Evolutionary conservation across 257 asterid species (phyloP).

Genomic region (Solanum habrochaites): DNA sequence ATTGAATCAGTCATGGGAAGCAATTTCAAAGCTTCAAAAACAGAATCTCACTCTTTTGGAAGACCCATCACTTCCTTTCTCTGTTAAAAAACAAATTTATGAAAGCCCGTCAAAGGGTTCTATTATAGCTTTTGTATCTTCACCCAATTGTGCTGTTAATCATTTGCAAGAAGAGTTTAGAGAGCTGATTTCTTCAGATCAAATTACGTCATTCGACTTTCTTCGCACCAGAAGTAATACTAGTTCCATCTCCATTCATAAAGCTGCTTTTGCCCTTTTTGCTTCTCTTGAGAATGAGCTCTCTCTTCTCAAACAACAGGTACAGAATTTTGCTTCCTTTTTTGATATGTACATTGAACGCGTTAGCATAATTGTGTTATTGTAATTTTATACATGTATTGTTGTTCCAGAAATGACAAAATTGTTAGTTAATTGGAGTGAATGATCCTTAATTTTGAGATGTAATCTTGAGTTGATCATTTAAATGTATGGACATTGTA

Average conservation of each 20-base stretch:
- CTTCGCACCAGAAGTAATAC: not conserved
- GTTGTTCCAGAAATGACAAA: not conserved
- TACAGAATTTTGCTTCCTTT: not conserved
- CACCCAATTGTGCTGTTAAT: not conserved
- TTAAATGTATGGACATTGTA: not conserved
- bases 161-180: not conserved
- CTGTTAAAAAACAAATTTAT: not conserved
- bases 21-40: conserved; percentile 3
- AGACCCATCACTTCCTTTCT: not conserved
- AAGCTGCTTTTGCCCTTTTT: conserved; percentile 4
- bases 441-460: not conserved
- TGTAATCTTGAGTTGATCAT: not conserved
- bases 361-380: not conserved
- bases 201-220: not conserved
- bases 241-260: conserved; percentile 7
- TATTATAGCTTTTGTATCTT: conserved; percentile 5
- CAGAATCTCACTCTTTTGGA: not conserved
- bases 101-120: not conserved
- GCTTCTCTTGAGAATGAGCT: conserved; percentile 8
- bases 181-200: not conserved
- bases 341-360: not conserved
- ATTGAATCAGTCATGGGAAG: conserved; percentile 10
- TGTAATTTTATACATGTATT: not conserved
- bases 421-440: not conserved
- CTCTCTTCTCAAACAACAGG: conserved; percentile 9